Evolutionary conservation across 2,329 filamentous ascomycete genomes (phyloP).

Genomic region (Pseudopyrenochaeta lycopersici): DNA sequence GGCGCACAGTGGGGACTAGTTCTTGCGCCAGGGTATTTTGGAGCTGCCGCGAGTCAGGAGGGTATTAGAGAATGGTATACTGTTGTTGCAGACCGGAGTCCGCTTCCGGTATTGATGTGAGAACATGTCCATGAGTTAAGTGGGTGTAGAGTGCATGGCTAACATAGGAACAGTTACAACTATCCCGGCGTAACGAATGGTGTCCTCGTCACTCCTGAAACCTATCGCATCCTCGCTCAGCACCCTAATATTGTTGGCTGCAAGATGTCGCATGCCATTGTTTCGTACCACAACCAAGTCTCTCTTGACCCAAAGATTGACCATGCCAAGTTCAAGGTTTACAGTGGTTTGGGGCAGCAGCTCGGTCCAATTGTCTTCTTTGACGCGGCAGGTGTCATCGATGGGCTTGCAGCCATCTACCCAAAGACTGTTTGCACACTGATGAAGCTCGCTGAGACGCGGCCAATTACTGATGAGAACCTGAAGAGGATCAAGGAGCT

Average conservation of each 20-base stretch:
- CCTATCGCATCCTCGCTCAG: conserved; percentile 66
- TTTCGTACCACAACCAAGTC: conserved; percentile 70
- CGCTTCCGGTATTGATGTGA: conserved; percentile 69
- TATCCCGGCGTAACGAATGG: conserved; percentile 75
- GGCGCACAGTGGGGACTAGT: conserved; percentile 70
- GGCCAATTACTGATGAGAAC: conserved; percentile 43
- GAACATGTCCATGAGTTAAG: conserved; percentile 24
- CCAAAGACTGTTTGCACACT: conserved; percentile 68
- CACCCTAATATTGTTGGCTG: conserved; percentile 75
- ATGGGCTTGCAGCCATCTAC: conserved; percentile 72
- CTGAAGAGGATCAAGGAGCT: conserved; percentile 62
- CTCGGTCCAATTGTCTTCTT: conserved; percentile 69
- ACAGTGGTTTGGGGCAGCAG: conserved; percentile 72
- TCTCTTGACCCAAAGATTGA: conserved; percentile 68
- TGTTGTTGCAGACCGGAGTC: conserved; percentile 67
- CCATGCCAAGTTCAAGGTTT: conserved; percentile 66
- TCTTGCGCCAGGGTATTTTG: conserved; percentile 73
- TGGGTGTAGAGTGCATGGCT: conserved; percentile 2
- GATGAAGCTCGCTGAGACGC: conserved; percentile 59
- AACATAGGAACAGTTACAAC: conserved; percentile 61
- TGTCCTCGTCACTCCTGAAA: conserved; percentile 66
- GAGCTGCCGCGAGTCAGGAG: conserved; percentile 64
- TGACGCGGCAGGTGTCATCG: conserved; percentile 71
- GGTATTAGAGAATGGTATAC: conserved; percentile 69
- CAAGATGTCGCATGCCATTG: conserved; percentile 74